A percentile compares a stretch with the other conserved stretches of the same genome.
These are phyloP conservation scores for Flaveria floridana DNA, from an alignment of 140 eudicot genomes.

Conservation along the genomic window DNA sequence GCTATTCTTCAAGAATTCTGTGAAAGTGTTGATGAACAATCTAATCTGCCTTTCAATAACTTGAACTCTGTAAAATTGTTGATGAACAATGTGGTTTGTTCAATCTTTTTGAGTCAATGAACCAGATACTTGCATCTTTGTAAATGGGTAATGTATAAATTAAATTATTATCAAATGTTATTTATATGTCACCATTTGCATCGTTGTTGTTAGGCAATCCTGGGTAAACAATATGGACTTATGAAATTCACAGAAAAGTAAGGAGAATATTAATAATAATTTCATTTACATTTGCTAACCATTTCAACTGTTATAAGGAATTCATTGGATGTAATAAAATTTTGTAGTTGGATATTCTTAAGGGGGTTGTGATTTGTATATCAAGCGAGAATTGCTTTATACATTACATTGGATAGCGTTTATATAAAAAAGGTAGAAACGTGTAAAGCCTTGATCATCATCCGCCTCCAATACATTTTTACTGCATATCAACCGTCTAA, in stretches of 20 bases:
- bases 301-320: background rate
- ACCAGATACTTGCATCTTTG: background rate
- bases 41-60: background rate
- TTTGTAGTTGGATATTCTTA: no score
- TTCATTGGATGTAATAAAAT: no score
- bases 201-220: no score
- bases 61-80: background rate
- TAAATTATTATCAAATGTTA: no score
- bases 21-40: slow-evolving; percentile 1
- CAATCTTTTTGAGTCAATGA: background rate
- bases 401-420: no score
- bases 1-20: background rate
- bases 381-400: no score
- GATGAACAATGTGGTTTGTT: background rate
- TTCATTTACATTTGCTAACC: background rate
- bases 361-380: no score
- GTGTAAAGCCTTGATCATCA: no score
- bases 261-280: background rate
- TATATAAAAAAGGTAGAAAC: no score
- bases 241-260: background rate
- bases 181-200: no score
- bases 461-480: no score
- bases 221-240: background rate
- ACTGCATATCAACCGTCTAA: no score
- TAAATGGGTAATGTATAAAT: background rate